Evolutionary conservation across 176 grass and related monocot species (phyloP).

Genomic region (Olyra latifolia): DNA sequence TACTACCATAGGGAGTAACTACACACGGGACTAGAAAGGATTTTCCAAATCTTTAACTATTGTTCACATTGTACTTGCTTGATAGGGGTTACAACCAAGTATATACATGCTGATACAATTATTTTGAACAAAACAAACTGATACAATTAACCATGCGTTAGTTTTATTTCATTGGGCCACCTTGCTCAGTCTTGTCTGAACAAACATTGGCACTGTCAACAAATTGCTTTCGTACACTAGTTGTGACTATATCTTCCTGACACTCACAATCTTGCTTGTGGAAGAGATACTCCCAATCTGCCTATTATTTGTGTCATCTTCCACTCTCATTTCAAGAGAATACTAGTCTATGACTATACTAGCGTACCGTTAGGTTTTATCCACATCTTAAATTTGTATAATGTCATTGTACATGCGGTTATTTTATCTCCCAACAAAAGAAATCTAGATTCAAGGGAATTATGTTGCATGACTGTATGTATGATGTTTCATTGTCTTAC

Average conservation of each 20-base stretch:
- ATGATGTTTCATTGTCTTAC: neutral
- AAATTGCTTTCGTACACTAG: neutral
- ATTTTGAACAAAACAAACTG: neutral
- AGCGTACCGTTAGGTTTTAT: neutral
- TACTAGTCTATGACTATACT: neutral
- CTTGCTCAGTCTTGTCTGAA: neutral
- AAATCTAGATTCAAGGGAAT: neutral
- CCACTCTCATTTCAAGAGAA: neutral
- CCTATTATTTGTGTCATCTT: neutral
- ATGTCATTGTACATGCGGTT: neutral
- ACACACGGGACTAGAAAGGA: too few relatives aligned
- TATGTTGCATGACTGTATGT: neutral
- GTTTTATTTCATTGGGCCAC: neutral
- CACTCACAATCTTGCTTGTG: neutral
- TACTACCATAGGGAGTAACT: too few relatives aligned
- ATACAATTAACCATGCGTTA: neutral
- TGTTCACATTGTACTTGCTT: neutral
- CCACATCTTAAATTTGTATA: neutral
- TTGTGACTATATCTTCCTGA: neutral
- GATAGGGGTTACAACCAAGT: neutral
- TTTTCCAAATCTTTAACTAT: neutral
- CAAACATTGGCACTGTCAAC: neutral
- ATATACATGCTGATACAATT: neutral
- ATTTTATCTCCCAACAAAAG: neutral
- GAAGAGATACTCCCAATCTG: neutral